Base-by-base conservation (phyloP, 2,329 filamentous ascomycete genomes). In the Xylaria hypoxylon region DNA sequence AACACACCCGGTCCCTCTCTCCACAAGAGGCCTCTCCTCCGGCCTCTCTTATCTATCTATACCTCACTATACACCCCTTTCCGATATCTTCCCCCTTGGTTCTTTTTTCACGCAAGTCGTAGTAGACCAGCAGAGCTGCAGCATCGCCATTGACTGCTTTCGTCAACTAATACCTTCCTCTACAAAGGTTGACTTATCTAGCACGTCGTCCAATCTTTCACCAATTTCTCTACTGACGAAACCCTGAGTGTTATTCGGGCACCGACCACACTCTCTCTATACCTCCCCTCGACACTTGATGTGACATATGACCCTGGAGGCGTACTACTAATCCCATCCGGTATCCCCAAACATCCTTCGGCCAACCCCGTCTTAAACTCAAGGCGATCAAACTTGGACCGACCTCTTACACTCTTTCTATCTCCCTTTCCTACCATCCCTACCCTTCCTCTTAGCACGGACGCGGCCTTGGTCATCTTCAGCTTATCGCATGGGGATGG, bases 151-250 rank as follows among this genome's bases (percentile, higher is more conserved):
- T 50, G 65, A 65, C 64, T 62, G 60, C 63, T 38, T 26, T 57
- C n/a, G 45, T 56, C 56, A 62, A 44, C 50, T 24, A 26, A 59
- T 60, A 50, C 47, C n/a, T 60, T 50, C 31, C 45, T 15, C 31
- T 57, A 45, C 31, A 24, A 40, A 19, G 35, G 19, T 56, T 48
- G 35, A 35, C 33, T 59, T 38, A 17, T 61, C 48, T 33, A 62
- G 67, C 69, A 50, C 40, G 59, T 68, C 67, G 67, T 69, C 64
- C 69, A 64, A 19, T 69, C 67, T 31, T 69, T 71, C 33, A 44
- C 52, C 48, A 28, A 47, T 28, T 44, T 17, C 17, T 47, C 26
- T 13, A 13, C 28, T 48, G 45, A 40, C 35, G 17, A 35, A 55
- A 22, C 45, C 26, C 24, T 31, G 19, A 44, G n/a, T 13, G 28